Conservation (phyloP, 805 yeast species). For the Ogataea sp. region DNA sequence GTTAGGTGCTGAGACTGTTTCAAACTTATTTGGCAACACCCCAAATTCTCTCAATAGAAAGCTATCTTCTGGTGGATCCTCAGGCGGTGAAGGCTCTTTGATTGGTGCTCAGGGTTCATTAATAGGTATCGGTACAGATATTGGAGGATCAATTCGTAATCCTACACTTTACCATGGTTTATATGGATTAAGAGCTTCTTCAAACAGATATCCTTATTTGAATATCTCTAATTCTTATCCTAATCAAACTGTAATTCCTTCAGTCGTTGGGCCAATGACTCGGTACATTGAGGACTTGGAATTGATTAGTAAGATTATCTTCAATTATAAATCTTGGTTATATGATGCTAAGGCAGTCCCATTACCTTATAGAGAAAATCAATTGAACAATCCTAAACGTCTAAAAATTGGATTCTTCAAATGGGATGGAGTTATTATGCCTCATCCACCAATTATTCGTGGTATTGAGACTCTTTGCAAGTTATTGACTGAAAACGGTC, state of each 20-base stretch:
- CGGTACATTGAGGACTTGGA: constrained; percentile 39
- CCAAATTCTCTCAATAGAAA: constrained; percentile 29
- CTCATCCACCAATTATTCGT: constrained; percentile 49
- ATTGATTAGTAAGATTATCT: constrained; percentile 32
- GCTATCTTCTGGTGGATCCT: constrained; percentile 34
- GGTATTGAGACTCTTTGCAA: constrained; percentile 27
- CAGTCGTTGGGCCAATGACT: constrained; percentile 48
- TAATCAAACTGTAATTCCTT: constrained; percentile 44
- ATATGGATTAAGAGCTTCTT: constrained; percentile 25
- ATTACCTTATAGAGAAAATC: constrained; percentile 42
- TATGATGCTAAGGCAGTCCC: constrained; percentile 35
- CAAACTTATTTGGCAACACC: constrained; percentile 33
- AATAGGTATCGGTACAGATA: constrained; percentile 31
- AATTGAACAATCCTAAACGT: constrained; percentile 12
- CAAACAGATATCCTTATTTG: constrained; percentile 27
- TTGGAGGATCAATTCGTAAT: constrained; percentile 30
- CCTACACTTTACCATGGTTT: constrained; percentile 26
- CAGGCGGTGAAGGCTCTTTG: constrained; percentile 38
- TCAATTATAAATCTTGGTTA: constrained; percentile 33
- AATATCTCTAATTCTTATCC: constrained; percentile 27
- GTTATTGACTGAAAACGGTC: constrained; percentile 27
- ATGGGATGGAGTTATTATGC: constrained; percentile 38
- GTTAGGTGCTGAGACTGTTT: constrained; percentile 32
- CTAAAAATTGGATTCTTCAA: constrained; percentile 37
- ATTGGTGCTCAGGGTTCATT: constrained; percentile 23